Percentiles rank a stretch among this genome's conserved stretches.
These are phyloP conservation scores for Calendula officinalis DNA, from an alignment of 129 eudicot species.

Conservation along the genomic window DNA sequence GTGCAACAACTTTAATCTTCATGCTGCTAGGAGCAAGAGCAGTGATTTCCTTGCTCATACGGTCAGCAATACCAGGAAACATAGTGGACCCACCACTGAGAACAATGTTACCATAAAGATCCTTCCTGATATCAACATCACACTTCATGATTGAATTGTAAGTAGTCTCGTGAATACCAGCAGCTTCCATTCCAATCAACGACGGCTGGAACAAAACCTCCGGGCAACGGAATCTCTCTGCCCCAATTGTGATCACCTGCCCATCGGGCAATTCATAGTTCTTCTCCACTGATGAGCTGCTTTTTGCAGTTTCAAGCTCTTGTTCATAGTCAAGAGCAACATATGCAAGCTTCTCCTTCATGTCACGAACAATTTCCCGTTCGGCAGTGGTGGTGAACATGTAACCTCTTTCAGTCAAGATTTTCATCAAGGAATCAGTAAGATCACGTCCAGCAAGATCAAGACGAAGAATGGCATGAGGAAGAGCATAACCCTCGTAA, in stretches of 20 bases:
- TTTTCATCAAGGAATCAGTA: conserved; percentile 62
- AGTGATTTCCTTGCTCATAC: background rate
- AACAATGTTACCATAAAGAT: too few relatives aligned
- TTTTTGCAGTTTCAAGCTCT: conserved; percentile 56
- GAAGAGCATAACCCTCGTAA: conserved; percentile 57
- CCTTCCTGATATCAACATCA: background rate
- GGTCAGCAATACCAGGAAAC: too few relatives aligned
- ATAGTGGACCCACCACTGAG: too few relatives aligned
- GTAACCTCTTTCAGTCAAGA: conserved; percentile 64
- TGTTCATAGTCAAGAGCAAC: conserved; percentile 62
- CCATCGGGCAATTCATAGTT: conserved; percentile 61
- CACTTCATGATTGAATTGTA: conserved; percentile 66
- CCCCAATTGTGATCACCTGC: conserved; percentile 57
- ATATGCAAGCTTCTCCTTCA: conserved; percentile 65
- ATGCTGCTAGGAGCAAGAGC: too few relatives aligned
- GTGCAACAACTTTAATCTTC: too few relatives aligned
- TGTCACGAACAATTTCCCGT: conserved; percentile 71
- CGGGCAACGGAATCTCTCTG: conserved; percentile 62
- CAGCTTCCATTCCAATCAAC: conserved; percentile 55
- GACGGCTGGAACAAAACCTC: conserved; percentile 64
- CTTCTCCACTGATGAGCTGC: conserved; percentile 57
- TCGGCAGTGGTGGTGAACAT: conserved; percentile 72
- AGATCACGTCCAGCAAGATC: conserved; percentile 65
- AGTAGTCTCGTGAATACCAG: conserved; percentile 61
- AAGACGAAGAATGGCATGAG: conserved; percentile 58